Base-by-base conservation (phyloP, 257 asterid genomes). In the Avicennia marina region DNA sequence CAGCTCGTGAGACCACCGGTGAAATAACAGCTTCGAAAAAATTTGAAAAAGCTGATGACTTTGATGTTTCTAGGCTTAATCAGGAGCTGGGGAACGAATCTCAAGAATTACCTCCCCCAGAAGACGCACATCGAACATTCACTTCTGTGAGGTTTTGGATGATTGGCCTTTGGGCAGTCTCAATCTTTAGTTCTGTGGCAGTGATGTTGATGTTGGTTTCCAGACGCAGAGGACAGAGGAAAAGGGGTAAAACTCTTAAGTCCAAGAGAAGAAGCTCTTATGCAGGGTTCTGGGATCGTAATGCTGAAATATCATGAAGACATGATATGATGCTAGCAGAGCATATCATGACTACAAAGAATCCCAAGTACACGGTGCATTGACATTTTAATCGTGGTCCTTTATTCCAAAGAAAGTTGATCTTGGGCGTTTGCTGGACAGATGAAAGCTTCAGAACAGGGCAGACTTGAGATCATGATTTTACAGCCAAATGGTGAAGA, bases 71-170 rank as follows among this genome's bases (percentile, higher is more conserved):
- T 6, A 38, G 11, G 58, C 62, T 55, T 20, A 27, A 56, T 24
- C 6, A 61, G 1, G 71, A 66, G 49, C 36, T 62, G 68, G 71
- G 53, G 71, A 60, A 75, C 19, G 73, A 74, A 48, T 53, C 76
- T 38, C 59, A 18, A 66, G 81, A 75, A 26, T 20, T 60, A 32
- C 64, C 89, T 1, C 78, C 77, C 1, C 85, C 93, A 27, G 85
- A 43, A 6, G 78, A 61, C 47, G 51, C 64, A 16, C 81, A 58
- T 63, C 91, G 70, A 32, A 46, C 79, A 7, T 87, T 90, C 60
- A 72, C 47, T 62, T 82, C 87, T 11, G 76, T 83, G 87, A 85
- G 85, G 60, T 62, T 79, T 25, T 79, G 94, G 95, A 84, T 81
- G 31, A 65, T 85, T 4, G 77, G 78, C 16, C 61, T 89, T 20